These are phyloP conservation scores for Malus domestica DNA, from an alignment of 306 rosid genomes.

Conservation along the genomic window ASM211411v1 NC_041803.1:1622001-1622500, in stretches of 20 bases:
- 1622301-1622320: not conserved
- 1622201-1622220: not conserved
- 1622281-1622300: not conserved
- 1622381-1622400: not conserved
- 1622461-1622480: not conserved
- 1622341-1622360: no score
- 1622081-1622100: not conserved
- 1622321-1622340: not conserved
- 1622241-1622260: not conserved
- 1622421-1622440: not conserved
- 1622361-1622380: not conserved
- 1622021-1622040: slow-evolving; percentile 50
- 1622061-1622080: slow-evolving; percentile 20
- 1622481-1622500: not conserved
- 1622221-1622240: not conserved
- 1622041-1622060: slow-evolving; percentile 65
- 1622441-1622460: no score
- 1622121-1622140: slow-evolving; percentile 23
- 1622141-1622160: not conserved
- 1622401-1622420: no score
- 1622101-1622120: slow-evolving; percentile 18
- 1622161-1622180: not conserved
- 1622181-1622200: not conserved
- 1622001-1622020: slow-evolving; percentile 32
- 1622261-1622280: not conserved